Evolutionary conservation across 2,329 filamentous ascomycete species (phyloP), one percentile per base, ranked within the genome.

Genomic region (Verticillium tricorpus): DNA sequence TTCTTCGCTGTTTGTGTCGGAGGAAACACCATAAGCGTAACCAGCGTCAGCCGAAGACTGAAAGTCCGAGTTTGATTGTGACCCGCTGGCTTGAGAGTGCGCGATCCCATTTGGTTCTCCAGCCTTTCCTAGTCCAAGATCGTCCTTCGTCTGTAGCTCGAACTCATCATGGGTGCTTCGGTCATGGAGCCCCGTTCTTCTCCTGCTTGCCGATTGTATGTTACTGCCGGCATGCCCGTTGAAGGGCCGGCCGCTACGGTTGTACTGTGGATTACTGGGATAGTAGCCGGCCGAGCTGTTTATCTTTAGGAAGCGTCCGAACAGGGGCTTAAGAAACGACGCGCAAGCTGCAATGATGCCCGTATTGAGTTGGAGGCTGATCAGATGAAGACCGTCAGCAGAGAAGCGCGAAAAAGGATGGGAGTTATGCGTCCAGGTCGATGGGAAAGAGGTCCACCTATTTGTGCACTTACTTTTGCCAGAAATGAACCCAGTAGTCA

Each of bases 261-360:
- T 50, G 35, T 64, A 59, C 12, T 56, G 58, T 1, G 59, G 35
- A 34, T 45, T 32, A 32, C 57, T 60, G 3, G 60, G 58, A 37
- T 64, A 65, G 45, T 52, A 61, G 6, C 37, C 59, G 5, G 59
- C 59, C 7, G 66, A 60, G 61, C 58, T 65, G 54, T 65, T 66
- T 55, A 70, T 62, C 25, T 69, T 67, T n/a, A 76, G 69, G 54
- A 64, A 64, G 31, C 68, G 66, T 62, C 67, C 64, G 22, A 77
- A 69, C 7, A 77, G 68, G 1, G 76, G 75, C 56, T 75, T 76
- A 22, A 79, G 67, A 2, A 74, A 71, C 7, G 77, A 75, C 9
- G 77, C 70, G 50, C 75, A 78, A 40, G 72, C 74, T 1, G 76
- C 76, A 31, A 77, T 70, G 45, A 78, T 76, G 12, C 75, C 75